phyloP scores from a whole-genome alignment of 2,329 filamentous ascomycete genomes.

The Basipetospora chlamydospora region DNA sequence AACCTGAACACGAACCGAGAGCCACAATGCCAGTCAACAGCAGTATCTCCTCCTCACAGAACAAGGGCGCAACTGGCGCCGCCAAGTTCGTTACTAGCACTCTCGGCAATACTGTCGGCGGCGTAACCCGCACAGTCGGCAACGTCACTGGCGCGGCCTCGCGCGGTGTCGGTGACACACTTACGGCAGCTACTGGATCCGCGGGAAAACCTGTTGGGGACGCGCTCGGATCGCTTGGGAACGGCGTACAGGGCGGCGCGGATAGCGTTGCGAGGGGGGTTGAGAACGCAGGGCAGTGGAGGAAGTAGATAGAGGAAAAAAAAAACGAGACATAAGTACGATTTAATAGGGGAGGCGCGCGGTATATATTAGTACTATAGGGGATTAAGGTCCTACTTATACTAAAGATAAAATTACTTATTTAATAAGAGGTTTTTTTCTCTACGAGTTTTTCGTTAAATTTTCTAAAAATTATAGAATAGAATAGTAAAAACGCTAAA shows the following conservation, averaged over 20 bases:
- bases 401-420: too few relatives aligned
- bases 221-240: slow-evolving; percentile 35
- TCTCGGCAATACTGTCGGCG: slow-evolving; percentile 25
- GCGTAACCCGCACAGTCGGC: slow-evolving; percentile 24
- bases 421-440: too few relatives aligned
- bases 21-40: too few relatives aligned
- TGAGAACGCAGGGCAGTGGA: slow-evolving; percentile 45
- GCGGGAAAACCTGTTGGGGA: slow-evolving; percentile 40
- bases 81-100: slow-evolving; percentile 24
- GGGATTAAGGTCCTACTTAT: too few relatives aligned
- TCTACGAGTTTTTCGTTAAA: too few relatives aligned
- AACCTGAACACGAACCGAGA: too few relatives aligned
- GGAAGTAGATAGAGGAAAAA: slow-evolving; percentile 21
- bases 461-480: too few relatives aligned
- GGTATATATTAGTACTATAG: too few relatives aligned
- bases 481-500: too few relatives aligned
- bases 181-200: slow-evolving; percentile 38
- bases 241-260: slow-evolving; percentile 36
- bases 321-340: too few relatives aligned
- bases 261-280: slow-evolving; percentile 35
- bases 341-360: too few relatives aligned
- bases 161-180: slow-evolving; percentile 41
- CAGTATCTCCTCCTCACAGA: too few relatives aligned
- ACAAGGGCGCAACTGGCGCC: slow-evolving; percentile 17
- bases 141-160: slow-evolving; percentile 33